Base-by-base conservation (phyloP, 306 rosid species). In the Oemleria cerasiformis region DNA sequence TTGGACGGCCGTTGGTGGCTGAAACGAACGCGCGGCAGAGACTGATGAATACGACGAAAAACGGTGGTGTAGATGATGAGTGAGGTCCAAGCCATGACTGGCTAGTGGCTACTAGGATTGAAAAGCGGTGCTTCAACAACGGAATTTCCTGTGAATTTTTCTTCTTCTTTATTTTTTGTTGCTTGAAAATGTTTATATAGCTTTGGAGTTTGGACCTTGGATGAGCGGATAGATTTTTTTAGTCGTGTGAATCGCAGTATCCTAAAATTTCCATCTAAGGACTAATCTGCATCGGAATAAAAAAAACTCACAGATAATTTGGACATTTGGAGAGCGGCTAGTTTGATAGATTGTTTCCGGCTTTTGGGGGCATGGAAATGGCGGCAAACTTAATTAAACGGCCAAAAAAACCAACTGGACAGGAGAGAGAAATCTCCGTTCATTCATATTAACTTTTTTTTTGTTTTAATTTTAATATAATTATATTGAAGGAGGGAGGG, bases 81-180 rank as follows among this genome's bases (percentile, higher is more conserved):
- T 10, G 14, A 13, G 16, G 73, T 30, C 53, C 30, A 15, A 56
- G 83, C 83, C 87, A 83, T 83, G 76, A 63, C 57, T 25, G 30
- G 30, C 30, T 25, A 25, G 30, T 40, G 15, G 63, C 56, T 64
- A 44, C 64, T 13, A 14, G 44, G 14, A 59, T 9, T 8, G 42
- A 30, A 76, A 47, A 45, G 75, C 63, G 57, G 62, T 10, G 57
- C 23, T 62, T 30, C 19, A 38, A 42, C 61, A 57, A 49, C 42
- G 14, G 23, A 25, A 61, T 15, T 14, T 14, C 30, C 30, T 25
- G 30, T 10, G 36, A 67, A 5, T 10, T 10, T 23, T 14, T 69
- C 9, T 1, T 0, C 1, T 16, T 42, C 14, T 51, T 5, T 9
- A 2, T 39, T 69, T 20, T 8, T 0, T 0, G 2, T 36, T 16